Evolutionary conservation across 2,329 filamentous ascomycete genomes (phyloP).

Genomic region (Rhynchosporium agropyri): DNA sequence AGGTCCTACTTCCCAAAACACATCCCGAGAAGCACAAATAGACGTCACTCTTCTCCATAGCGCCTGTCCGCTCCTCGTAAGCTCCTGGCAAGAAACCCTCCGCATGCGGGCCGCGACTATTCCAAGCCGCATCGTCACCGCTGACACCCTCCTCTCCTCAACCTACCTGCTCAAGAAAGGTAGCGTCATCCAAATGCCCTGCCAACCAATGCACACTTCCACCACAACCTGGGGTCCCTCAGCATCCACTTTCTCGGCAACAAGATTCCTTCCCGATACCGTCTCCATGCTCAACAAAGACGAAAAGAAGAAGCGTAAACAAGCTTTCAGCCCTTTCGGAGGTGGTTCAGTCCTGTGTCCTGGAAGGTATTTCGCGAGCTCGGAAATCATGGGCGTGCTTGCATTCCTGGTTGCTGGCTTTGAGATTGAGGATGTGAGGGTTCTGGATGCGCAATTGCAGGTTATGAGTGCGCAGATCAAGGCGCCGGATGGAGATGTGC

Average conservation of each 20-base stretch:
- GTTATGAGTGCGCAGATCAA: constrained; percentile 25
- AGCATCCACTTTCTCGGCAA: constrained; percentile 45
- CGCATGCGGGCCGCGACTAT: constrained; percentile 45
- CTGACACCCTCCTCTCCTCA: constrained; percentile 47
- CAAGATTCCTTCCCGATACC: constrained; percentile 6
- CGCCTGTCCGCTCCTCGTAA: constrained; percentile 47
- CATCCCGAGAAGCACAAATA: constrained; percentile 37
- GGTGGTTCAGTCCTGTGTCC: constrained; percentile 45
- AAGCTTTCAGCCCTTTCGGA: constrained; percentile 44
- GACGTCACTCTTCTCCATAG: constrained; percentile 44
- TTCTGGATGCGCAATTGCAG: constrained; percentile 23
- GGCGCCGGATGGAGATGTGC: constrained; percentile 24
- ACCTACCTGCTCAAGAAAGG: constrained; percentile 48
- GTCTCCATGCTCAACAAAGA: constrained; percentile 24
- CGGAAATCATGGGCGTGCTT: constrained; percentile 43
- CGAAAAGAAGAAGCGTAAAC: constrained; percentile 22
- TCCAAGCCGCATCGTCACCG: constrained; percentile 45
- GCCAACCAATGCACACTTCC: constrained; percentile 47
- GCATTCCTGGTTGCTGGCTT: constrained; percentile 42
- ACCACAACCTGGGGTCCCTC: constrained; percentile 48
- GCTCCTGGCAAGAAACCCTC: constrained; percentile 49
- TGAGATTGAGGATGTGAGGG: constrained; percentile 29
- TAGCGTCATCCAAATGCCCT: constrained; percentile 48
- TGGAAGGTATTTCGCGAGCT: constrained; percentile 44
- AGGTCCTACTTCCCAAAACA: constrained; percentile 1